Base-by-base conservation (phyloP, 495 filamentous ascomycete genomes). In the Aspergillus olivimuriae region DNA sequence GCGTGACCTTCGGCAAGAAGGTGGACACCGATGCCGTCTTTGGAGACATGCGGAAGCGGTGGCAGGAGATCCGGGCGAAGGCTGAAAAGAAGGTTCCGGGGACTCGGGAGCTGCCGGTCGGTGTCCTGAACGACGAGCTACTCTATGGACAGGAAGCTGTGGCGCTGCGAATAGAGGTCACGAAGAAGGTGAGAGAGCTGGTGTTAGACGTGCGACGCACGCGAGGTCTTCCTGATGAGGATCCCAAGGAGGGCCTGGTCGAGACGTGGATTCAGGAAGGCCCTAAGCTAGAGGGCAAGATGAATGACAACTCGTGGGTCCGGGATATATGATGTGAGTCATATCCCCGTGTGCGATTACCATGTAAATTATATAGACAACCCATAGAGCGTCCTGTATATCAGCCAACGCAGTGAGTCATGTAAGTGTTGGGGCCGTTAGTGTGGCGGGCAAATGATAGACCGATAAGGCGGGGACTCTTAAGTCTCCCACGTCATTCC, bases 101-200 rank as follows among this genome's bases (percentile, higher is more conserved):
- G n/a, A 59, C 55, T 17, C 52, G 56, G 34, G 52, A 64, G 43
- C 57, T 67, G 50, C 64, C 71, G 5, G 49, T 83, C 21, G 80
- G 83, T 1, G 80, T 81, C n/a, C 55, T 87, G 53, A 77, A 71
- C 1, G 82, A 89, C 7, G 77, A 82, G 50, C 65, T 95, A 24
- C 78, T 80, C 59, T 78, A 81, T 54, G 79, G 81, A 8, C 56
- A 69, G 31, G 86, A 95, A 57, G 92, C 87, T 0, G 74, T 85
- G 39, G 72, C 78, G 50, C 68, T 98, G 47, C 76, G 92, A 50
- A 82, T 85, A 40, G 91, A 96, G 62, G 84, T 87, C 23, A 86
- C 92, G 17, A 66, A 75, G 58, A 73, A 84, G 45, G 78, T 97
- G 17, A 69, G 92, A 23, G 75, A 82, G 34, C 83, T 89, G 51